phyloP scores from a whole-genome alignment of 148 eudicot genomes.

The Agrostemma githago region DNA sequence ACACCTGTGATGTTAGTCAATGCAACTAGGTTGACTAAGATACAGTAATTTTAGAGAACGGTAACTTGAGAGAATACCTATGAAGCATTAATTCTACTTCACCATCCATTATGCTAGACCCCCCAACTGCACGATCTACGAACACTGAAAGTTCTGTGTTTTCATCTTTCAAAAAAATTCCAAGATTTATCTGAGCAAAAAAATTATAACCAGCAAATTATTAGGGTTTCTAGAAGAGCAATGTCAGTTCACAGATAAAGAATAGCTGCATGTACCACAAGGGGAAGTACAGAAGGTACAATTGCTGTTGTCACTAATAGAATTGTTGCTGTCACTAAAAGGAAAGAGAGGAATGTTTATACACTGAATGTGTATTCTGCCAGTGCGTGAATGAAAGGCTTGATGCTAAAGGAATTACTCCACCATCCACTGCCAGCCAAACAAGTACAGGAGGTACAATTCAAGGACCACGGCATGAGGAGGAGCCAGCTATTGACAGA shows the following conservation, averaged over 20 bases:
- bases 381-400: too few species aligned
- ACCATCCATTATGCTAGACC: slow-evolving; percentile 68
- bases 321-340: too few species aligned
- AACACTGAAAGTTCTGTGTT: slow-evolving; percentile 59
- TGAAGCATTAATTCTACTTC: slow-evolving; percentile 82
- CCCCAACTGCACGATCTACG: slow-evolving; percentile 80
- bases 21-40: background rate
- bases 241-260: background rate
- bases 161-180: slow-evolving; percentile 58
- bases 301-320: too few species aligned
- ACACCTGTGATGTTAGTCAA: slow-evolving; percentile 5
- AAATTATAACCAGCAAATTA: background rate
- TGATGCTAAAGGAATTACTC: too few species aligned
- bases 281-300: too few species aligned
- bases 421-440: too few species aligned
- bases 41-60: background rate
- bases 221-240: background rate
- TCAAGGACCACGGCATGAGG: too few species aligned
- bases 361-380: too few species aligned
- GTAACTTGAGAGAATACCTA: slow-evolving; percentile 36
- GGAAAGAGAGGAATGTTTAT: too few species aligned
- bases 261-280: background rate
- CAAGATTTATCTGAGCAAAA: slow-evolving; percentile 54
- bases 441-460: too few species aligned
- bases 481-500: too few species aligned